Evolutionary conservation across 2,329 filamentous ascomycete genomes (phyloP).

Genomic region (Epichloe sp.): DNA sequence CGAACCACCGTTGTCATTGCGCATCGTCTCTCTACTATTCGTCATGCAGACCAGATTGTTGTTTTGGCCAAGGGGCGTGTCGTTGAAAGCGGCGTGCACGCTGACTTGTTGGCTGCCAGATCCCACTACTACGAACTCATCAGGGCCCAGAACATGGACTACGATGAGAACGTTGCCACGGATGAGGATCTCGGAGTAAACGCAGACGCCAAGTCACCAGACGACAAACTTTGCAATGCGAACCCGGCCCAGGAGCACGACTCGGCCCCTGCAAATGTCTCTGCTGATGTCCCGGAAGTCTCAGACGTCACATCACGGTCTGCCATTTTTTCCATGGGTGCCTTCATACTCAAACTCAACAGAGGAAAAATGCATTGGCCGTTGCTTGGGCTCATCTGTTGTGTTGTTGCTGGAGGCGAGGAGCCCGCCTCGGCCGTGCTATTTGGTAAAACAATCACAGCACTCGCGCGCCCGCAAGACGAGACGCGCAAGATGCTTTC

Average conservation of each 20-base stretch:
- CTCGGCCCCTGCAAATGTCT: conserved; percentile 12
- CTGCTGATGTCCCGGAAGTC: not conserved
- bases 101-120: conserved; percentile 32
- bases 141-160: conserved; percentile 32
- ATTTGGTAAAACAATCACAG: not conserved
- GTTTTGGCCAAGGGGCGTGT: conserved; percentile 43
- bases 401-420: not conserved
- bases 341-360: not conserved
- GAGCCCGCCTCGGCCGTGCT: not conserved
- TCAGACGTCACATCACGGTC: not conserved
- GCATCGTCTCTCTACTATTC: conserved; percentile 40
- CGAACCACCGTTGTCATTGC: conserved; percentile 48
- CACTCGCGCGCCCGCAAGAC: not conserved
- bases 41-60: conserved; percentile 47
- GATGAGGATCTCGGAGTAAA: not conserved
- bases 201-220: not conserved
- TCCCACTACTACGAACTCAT: conserved; percentile 21
- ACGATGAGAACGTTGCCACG: not conserved
- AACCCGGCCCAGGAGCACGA: not conserved
- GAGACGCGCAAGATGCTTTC: not conserved
- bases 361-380: not conserved
- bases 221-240: not conserved
- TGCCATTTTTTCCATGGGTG: not conserved
- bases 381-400: not conserved
- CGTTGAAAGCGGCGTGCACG: conserved; percentile 45